These are phyloP conservation scores for Fonsecaea multimorphosa DNA, from an alignment of 2,329 filamentous ascomycete species.

Conservation along the genomic window DNA sequence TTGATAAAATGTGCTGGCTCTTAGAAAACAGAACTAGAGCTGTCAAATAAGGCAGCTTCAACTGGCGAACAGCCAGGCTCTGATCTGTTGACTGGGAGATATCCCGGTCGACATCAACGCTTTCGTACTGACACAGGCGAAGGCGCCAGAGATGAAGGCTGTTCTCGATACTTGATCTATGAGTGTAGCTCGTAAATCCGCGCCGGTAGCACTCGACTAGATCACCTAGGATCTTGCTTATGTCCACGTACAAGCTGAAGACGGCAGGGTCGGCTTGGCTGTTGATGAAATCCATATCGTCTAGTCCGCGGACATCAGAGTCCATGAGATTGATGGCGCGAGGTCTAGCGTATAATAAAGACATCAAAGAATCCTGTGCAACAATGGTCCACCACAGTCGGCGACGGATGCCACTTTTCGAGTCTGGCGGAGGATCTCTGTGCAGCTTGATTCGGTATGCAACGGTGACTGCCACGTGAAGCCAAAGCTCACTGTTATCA, in stretches of 20 bases:
- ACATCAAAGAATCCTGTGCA: conserved; percentile 12
- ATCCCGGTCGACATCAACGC: conserved; percentile 6
- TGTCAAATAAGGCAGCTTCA: conserved; percentile 11
- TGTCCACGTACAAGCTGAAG: conserved; percentile 14
- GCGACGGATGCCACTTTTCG: conserved; percentile 10
- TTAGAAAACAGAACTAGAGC: conserved; percentile 9
- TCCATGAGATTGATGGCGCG: conserved; percentile 9
- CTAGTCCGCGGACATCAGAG: conserved; percentile 10
- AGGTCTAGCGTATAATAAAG: conserved; percentile 15
- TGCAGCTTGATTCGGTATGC: conserved; percentile 13
- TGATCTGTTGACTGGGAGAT: conserved; percentile 5
- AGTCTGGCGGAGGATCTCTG: neutral
- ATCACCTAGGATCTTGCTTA: conserved; percentile 6
- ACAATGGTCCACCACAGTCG: conserved; percentile 12
- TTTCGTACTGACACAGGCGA: conserved; percentile 13
- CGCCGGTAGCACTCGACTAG: conserved; percentile 9
- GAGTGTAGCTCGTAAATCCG: conserved; percentile 4
- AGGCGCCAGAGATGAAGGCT: conserved; percentile 12
- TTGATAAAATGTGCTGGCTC: conserved; percentile 6
- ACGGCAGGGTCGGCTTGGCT: conserved; percentile 10
- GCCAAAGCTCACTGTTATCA: conserved; percentile 9
- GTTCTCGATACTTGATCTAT: conserved; percentile 7
- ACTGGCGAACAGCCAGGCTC: conserved; percentile 6
- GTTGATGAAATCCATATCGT: conserved; percentile 6
- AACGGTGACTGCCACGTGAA: conserved; percentile 11